Percentiles rank a stretch among this genome's conserved stretches.
These are phyloP conservation scores for Pyropia haitanensis DNA, from an alignment of 23 red algal genomes.

Conservation along the genomic window DNA sequence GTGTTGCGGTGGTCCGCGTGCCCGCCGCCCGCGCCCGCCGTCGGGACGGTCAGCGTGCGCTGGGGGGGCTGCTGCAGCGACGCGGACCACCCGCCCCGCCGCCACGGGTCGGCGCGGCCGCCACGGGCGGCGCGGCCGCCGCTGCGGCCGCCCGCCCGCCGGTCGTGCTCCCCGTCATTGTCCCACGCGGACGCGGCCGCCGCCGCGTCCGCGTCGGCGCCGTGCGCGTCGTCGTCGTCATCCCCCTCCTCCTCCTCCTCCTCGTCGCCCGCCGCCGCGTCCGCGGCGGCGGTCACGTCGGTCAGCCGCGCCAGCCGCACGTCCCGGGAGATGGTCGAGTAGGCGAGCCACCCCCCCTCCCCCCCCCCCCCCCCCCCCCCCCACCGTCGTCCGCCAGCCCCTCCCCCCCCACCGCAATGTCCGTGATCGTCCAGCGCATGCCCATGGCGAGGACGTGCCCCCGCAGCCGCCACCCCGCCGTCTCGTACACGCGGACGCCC, in stretches of 20 bases:
- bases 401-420: conserved; percentile 34
- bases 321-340: conserved; percentile 23
- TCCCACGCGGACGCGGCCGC: conserved; percentile 13
- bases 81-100: no score
- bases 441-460: conserved; percentile 11
- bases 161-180: conserved; percentile 19
- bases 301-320: conserved; percentile 43
- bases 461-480: conserved; percentile 20
- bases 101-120: no score
- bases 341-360: conserved; percentile 19
- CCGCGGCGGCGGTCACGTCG: conserved; percentile 17
- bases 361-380: background rate
- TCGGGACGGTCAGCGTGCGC: no score
- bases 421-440: conserved; percentile 40
- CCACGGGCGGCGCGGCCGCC: no score
- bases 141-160: background rate
- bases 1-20: no score
- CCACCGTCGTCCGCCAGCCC: background rate
- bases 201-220: background rate
- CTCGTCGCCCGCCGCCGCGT: conserved; percentile 24
- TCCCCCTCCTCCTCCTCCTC: background rate
- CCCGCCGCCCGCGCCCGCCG: no score
- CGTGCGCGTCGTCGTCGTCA: background rate
- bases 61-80: no score
- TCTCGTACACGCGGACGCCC: conserved; percentile 36